A percentile compares a stretch with the other conserved stretches of the same genome.
Evolutionary conservation across 805 yeast species (phyloP).

Genomic region (Candida insectalens): DNA sequence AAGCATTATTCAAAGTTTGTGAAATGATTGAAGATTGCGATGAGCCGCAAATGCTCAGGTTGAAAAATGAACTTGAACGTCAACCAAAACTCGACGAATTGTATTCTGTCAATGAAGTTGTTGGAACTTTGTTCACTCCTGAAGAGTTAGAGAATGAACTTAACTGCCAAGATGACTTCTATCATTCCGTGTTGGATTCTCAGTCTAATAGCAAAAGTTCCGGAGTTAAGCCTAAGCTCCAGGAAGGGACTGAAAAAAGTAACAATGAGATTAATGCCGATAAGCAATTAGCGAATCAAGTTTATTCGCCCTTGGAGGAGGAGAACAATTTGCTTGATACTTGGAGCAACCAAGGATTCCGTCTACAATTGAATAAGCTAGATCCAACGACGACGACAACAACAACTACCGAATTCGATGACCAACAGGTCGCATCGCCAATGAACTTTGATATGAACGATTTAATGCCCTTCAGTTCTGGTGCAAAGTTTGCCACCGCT

Average conservation of each 20-base stretch:
- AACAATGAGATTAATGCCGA: too few species aligned
- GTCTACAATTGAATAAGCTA: not conserved
- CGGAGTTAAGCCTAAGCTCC: too few species aligned
- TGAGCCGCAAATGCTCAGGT: conserved; percentile 4
- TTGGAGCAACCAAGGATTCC: too few species aligned
- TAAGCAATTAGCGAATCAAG: too few species aligned
- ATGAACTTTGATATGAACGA: conserved; percentile 1
- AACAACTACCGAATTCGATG: not conserved
- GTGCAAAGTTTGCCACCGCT: conserved; percentile 3
- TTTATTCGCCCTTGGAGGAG: too few species aligned
- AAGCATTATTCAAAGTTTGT: conserved; percentile 35
- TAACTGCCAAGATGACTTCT: conserved; percentile 2
- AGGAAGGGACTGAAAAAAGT: too few species aligned
- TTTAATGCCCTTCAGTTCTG: conserved; percentile 1
- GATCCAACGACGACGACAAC: not conserved
- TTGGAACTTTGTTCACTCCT: conserved; percentile 2
- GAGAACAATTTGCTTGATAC: too few species aligned
- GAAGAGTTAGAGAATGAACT: conserved; percentile 5
- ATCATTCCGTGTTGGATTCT: too few species aligned
- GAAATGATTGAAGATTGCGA: conserved; percentile 16
- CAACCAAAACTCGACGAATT: not conserved
- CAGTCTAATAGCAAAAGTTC: too few species aligned
- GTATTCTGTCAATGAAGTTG: conserved; percentile 3
- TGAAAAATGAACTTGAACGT: not conserved
- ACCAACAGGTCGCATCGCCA: too few species aligned